A percentile compares a stretch with the other conserved stretches of the same genome.
These are phyloP conservation scores for Wickerhamomyces queroliae DNA, from an alignment of 805 yeast species.

Conservation along the genomic window DNA sequence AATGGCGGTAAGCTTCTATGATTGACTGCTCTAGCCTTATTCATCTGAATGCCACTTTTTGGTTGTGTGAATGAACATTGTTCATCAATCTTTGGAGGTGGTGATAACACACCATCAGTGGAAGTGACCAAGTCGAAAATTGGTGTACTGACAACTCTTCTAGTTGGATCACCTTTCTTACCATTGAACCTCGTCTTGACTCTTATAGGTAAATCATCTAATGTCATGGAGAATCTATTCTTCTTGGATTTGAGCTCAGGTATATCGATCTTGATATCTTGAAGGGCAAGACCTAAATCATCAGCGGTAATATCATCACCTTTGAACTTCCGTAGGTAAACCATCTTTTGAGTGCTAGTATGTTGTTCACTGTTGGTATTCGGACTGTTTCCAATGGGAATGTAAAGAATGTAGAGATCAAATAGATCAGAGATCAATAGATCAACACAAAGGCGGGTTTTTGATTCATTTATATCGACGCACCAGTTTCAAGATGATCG, in stretches of 20 bases:
- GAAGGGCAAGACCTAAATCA: constrained; percentile 2
- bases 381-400: no score
- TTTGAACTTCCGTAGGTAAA: constrained; percentile 1
- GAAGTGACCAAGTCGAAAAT: constrained; percentile 13
- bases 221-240: not conserved
- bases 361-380: no score
- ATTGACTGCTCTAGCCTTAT: no score
- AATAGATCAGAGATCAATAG: no score
- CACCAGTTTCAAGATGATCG: no score
- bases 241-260: constrained; percentile 3
- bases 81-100: not conserved
- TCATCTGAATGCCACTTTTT: no score
- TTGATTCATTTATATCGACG: no score
- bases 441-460: no score
- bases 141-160: constrained; percentile 18
- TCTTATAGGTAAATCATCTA: constrained; percentile 15
- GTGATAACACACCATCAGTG: not conserved
- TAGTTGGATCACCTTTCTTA: constrained; percentile 1
- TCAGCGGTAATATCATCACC: constrained; percentile 1
- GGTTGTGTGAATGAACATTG: not conserved
- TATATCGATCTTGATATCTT: constrained; percentile 4
- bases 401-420: no score
- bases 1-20: not conserved
- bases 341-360: no score
- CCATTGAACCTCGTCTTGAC: constrained; percentile 15